phyloP scores from a whole-genome alignment of 768 basidiomycete genomes.

The Mycena haematopus region DNA sequence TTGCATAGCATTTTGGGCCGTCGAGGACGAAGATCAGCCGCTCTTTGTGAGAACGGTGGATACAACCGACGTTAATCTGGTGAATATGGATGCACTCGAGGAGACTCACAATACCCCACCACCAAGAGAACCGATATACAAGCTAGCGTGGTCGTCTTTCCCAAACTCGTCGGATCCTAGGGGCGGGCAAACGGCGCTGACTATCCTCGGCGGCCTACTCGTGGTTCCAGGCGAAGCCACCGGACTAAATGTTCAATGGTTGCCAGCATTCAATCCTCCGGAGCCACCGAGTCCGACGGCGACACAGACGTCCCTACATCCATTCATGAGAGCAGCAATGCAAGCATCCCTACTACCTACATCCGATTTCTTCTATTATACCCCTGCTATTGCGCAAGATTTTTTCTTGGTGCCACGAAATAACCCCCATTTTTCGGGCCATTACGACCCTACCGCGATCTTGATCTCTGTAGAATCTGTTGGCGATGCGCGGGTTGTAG shows the following conservation, averaged over 20 bases:
- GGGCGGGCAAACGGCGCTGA: conserved; percentile 74
- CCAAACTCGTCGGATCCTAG: conserved; percentile 67
- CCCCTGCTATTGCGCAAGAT: conserved; percentile 71
- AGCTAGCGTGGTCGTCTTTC: conserved; percentile 84
- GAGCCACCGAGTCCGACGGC: conserved; percentile 46
- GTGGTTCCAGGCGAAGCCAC: conserved; percentile 49
- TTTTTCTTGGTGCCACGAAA: conserved; percentile 76
- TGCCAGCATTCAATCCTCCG: conserved; percentile 68
- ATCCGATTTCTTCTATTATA: conserved; percentile 63
- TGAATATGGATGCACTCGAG: conserved; percentile 57
- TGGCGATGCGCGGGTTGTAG: conserved; percentile 54
- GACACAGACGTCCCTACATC: conserved; percentile 47
- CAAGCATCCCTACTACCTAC: conserved; percentile 58
- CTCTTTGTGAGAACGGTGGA: conserved; percentile 77
- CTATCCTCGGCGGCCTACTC: conserved; percentile 78
- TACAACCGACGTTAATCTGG: conserved; percentile 55
- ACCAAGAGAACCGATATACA: conserved; percentile 80
- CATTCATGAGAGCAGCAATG: conserved; percentile 66
- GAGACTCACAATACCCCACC: conserved; percentile 36
- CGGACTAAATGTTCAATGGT: conserved; percentile 71
- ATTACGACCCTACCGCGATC: conserved; percentile 73
- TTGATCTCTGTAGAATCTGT: conserved; percentile 63
- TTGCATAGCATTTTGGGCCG: conserved; percentile 82
- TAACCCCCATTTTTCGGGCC: conserved; percentile 71
- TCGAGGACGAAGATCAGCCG: conserved; percentile 78